These are phyloP conservation scores for Mucor ambiguus DNA, from an alignment of 371 early-diverging fungal species.

Conservation along the genomic window DNA sequence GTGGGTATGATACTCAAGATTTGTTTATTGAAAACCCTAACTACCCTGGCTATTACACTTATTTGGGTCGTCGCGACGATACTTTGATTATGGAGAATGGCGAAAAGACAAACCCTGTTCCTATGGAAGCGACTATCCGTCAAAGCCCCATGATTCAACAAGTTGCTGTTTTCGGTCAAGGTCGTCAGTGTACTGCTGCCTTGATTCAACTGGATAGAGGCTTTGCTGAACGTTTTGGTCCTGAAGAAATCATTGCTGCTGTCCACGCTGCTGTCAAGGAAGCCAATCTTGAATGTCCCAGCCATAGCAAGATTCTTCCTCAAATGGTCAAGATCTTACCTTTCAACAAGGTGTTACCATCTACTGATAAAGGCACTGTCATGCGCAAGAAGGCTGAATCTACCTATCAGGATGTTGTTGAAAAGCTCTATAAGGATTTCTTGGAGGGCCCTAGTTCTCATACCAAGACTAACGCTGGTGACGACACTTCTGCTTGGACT, in stretches of 20 bases:
- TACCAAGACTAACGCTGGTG: not conserved
- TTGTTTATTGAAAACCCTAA: constrained; percentile 22
- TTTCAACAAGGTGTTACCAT: constrained; percentile 19
- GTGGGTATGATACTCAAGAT: constrained; percentile 38
- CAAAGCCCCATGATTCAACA: constrained; percentile 21
- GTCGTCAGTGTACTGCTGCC: constrained; percentile 30
- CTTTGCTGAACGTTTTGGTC: not conserved
- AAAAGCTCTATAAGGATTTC: constrained; percentile 28
- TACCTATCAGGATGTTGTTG: constrained; percentile 17
- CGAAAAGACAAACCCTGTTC: constrained; percentile 46
- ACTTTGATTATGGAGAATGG: constrained; percentile 44
- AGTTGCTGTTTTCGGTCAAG: constrained; percentile 32
- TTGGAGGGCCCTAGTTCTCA: not conserved
- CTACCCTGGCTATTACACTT: constrained; percentile 19
- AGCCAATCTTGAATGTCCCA: constrained; percentile 37
- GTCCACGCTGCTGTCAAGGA: constrained; percentile 30
- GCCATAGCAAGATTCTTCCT: constrained; percentile 33
- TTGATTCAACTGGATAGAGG: constrained; percentile 21
- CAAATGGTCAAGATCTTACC: constrained; percentile 48
- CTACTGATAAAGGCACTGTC: constrained; percentile 40
- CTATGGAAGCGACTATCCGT: constrained; percentile 38
- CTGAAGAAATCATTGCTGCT: not conserved
- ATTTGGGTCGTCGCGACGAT: constrained; percentile 40
- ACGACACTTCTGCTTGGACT: not conserved
- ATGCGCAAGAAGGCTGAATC: constrained; percentile 15